These are phyloP conservation scores for Penicillium silybi DNA, from an alignment of 495 filamentous ascomycete genomes.

Conservation along the genomic window DNA sequence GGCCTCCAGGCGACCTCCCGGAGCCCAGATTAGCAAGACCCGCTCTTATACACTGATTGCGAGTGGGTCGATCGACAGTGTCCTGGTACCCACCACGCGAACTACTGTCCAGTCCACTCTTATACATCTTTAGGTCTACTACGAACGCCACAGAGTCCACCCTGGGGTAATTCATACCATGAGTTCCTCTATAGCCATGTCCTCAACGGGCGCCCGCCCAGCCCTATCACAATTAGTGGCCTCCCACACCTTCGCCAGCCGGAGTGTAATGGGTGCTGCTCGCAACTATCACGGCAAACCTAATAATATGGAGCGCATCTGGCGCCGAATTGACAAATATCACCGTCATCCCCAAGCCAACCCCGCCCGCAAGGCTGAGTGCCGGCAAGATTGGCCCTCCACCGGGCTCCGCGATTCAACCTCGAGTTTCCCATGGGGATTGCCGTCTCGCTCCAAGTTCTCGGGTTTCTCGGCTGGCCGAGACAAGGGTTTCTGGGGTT, in stretches of 20 bases:
- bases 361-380: conserved; percentile 6
- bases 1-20: conserved; percentile 2
- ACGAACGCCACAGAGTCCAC: neutral
- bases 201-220: conserved; percentile 8
- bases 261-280: conserved; percentile 12
- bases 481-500: conserved; percentile 18
- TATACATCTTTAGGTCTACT: neutral
- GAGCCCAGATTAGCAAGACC: conserved; percentile 5
- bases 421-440: conserved; percentile 7
- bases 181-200: conserved; percentile 14
- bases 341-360: conserved; percentile 13
- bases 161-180: conserved; percentile 5
- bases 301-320: conserved; percentile 12
- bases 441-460: conserved; percentile 12
- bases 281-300: conserved; percentile 7
- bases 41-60: conserved; percentile 8
- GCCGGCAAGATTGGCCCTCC: conserved; percentile 7
- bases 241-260: conserved; percentile 3
- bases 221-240: conserved; percentile 10
- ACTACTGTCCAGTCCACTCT: neutral
- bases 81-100: conserved; percentile 2
- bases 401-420: conserved; percentile 1
- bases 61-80: conserved; percentile 18
- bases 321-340: conserved; percentile 12
- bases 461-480: conserved; percentile 7